Evolutionary conservation across 441 rosid genomes (phyloP), one percentile per base, ranked within the genome.

Genomic region (Corymbia citriodora): DNA sequence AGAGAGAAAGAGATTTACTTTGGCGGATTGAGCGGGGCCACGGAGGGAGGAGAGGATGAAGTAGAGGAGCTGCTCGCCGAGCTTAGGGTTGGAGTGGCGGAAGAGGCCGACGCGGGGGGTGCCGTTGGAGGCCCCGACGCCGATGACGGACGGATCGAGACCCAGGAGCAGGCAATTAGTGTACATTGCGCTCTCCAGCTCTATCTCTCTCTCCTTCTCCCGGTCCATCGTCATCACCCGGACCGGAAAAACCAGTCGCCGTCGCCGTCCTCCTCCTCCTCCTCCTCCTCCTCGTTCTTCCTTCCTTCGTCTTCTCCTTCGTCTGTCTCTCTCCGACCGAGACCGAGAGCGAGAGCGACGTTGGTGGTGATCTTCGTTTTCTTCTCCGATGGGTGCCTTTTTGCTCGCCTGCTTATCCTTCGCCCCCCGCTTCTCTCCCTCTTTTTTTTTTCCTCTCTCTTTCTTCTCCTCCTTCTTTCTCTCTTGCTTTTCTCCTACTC

Each of bases 111-210:
- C 99, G 88, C 99, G 99, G 79, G 98, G 97, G 54, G 96, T 92
- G 89, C 93, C 97, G 92, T 94, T 96, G 94, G 99, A 94, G 57
- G 96, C 94, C 93, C 99, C 98, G 93, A 94, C 94, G 31, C 99
- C 99, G 94, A 98, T 98, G 74, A 96, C 89, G 88, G 92, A 93
- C 90, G 99, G 99, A 97, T 98, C 99, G 95, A 98, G 91, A 88
- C 99, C 99, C 91, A 98, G 94, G 65, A 98, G 94, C 94, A 96
- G 93, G 65, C 99, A 98, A 94, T 98, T 98, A 29, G 99, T 98
- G 95, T 97, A 98, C 99, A 98, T 97, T 97, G 99, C 99, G 92
- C 99, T 97, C 96, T 98, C 99, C 14, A 98, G 98, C 96, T 97
- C 99, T 48, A 96, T 93, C 94, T 98, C 99, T 94, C 99, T 97